Evolutionary conservation across 2,329 filamentous ascomycete genomes (phyloP).

Genomic region (Colletotrichum destructivum): DNA sequence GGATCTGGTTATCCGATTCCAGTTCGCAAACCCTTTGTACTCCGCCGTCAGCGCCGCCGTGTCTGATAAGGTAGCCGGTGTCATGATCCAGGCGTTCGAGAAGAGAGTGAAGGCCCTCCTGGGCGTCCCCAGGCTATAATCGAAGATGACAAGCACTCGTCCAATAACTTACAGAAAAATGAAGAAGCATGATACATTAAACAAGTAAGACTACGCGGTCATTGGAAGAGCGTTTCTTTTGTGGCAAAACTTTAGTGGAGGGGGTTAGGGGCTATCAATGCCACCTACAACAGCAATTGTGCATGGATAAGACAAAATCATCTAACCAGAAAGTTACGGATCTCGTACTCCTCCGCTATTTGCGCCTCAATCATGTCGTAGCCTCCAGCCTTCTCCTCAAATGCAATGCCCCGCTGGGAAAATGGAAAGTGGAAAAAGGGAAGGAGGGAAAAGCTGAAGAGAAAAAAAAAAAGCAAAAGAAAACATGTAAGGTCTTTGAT

Average conservation of each 20-base stretch:
- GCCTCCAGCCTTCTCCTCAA: conserved; percentile 18
- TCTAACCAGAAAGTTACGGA: conserved; percentile 9
- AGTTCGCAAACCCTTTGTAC: conserved; percentile 92
- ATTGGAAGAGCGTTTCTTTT: neutral
- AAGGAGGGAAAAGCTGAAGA: too few species aligned
- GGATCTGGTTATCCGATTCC: conserved; percentile 81
- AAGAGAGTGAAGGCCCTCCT: conserved; percentile 77
- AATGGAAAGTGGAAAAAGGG: too few species aligned
- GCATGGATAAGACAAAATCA: conserved; percentile 11
- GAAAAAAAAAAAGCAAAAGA: too few species aligned
- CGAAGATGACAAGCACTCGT: neutral
- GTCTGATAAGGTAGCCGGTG: conserved; percentile 85
- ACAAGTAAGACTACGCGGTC: neutral
- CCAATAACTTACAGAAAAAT: neutral
- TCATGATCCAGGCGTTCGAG: conserved; percentile 97
- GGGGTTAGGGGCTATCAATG: neutral
- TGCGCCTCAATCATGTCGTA: conserved; percentile 26
- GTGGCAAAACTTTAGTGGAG: neutral
- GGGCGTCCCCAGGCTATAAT: conserved; percentile 45
- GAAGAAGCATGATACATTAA: neutral
- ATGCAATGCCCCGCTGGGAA: conserved; percentile 22
- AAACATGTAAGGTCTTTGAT: conserved; percentile 18
- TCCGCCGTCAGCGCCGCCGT: conserved; percentile 84
- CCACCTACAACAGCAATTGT: conserved; percentile 11
- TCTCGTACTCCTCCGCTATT: conserved; percentile 17